Conservation (phyloP, 495 filamentous ascomycete species). For the Corynascus novoguineensis region DNA sequence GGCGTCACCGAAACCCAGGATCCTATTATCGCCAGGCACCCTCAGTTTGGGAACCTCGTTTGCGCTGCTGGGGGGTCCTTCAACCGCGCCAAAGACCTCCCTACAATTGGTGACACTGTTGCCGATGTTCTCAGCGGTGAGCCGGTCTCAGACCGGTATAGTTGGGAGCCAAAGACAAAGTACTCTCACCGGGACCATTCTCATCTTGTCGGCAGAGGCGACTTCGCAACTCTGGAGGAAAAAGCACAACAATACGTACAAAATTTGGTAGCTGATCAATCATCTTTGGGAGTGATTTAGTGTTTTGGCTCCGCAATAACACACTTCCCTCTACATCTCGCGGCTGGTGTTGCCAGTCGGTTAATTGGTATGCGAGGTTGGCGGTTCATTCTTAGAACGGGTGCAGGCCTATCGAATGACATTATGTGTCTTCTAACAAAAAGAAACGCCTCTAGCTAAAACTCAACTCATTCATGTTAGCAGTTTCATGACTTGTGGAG, state of each 20-base stretch:
- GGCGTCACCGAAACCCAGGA: slow-evolving; percentile 1
- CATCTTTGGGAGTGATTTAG: not conserved
- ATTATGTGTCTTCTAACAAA: too few species aligned
- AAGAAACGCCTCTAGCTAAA: too few species aligned
- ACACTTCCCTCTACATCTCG: slow-evolving; percentile 9
- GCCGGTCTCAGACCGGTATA: not conserved
- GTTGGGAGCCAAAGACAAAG: not conserved
- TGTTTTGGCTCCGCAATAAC: not conserved
- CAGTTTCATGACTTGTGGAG: too few species aligned
- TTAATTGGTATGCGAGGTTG: too few species aligned
- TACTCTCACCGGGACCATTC: not conserved
- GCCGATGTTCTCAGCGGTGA: not conserved
- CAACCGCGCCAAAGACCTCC: slow-evolving; percentile 2
- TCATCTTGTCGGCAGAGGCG: not conserved
- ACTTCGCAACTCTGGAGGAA: not conserved
- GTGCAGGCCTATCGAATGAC: too few species aligned
- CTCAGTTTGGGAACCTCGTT: not conserved
- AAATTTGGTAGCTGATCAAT: not conserved
- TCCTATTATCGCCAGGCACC: not conserved
- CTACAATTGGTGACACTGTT: not conserved
- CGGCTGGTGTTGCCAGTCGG: too few species aligned
- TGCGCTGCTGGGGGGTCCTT: not conserved
- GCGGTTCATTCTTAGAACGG: too few species aligned
- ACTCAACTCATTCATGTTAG: too few species aligned
- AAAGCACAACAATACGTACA: not conserved